Evolutionary conservation across 208 protist genomes (phyloP).

Genomic region (Balamuthia mandrillaris): DNA sequence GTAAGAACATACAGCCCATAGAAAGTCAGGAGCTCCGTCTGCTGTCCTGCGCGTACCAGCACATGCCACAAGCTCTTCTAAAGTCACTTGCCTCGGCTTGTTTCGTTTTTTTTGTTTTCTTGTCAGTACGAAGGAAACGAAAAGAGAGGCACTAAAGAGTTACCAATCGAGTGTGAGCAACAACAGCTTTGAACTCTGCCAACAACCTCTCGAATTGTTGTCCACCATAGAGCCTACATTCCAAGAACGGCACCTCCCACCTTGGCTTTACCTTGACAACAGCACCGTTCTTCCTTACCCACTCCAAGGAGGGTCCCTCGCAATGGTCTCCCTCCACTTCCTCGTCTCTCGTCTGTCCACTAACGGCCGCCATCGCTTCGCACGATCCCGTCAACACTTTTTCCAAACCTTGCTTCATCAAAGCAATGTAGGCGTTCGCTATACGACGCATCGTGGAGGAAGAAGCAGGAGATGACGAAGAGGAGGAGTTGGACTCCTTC

Average conservation of each 20-base stretch:
- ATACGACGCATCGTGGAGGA: background rate
- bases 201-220: conserved; percentile 10
- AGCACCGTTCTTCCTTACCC: background rate
- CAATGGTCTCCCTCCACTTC: no score
- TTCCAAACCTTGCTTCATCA: background rate
- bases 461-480: background rate
- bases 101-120: no score
- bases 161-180: no score
- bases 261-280: background rate
- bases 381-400: background rate
- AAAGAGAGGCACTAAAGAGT: no score
- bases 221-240: conserved; percentile 11
- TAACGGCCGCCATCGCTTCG: background rate
- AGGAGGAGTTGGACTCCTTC: background rate
- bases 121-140: no score
- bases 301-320: no score
- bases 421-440: background rate
- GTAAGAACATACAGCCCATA: no score
- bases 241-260: background rate
- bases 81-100: no score
- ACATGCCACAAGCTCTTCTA: no score
- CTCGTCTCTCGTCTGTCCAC: background rate
- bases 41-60: no score
- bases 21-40: no score
- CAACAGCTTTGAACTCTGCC: background rate